These are phyloP conservation scores for Macaranga tanarius DNA, from an alignment of 441 rosid genomes.

Conservation along the genomic window DNA sequence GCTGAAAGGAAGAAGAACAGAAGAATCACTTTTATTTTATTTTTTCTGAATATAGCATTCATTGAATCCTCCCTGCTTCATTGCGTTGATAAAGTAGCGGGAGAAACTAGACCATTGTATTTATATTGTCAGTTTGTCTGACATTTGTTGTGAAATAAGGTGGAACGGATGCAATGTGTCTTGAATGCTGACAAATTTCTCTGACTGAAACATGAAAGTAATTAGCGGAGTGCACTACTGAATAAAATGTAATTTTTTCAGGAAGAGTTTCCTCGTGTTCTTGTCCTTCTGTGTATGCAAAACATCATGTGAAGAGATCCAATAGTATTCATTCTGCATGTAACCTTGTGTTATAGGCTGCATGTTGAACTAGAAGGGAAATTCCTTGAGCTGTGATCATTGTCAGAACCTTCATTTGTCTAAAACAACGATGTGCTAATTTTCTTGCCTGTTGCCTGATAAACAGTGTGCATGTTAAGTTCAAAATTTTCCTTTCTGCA, in stretches of 20 bases:
- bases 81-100: background rate
- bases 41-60: background rate
- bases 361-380: background rate
- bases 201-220: background rate
- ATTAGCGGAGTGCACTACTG: background rate
- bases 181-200: background rate
- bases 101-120: background rate
- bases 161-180: too few relatives aligned
- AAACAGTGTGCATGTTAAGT: conserved; percentile 76
- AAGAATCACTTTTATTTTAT: background rate
- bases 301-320: background rate
- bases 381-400: background rate
- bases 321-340: background rate
- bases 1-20: background rate
- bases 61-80: background rate
- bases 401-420: background rate
- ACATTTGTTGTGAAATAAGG: background rate
- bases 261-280: too few relatives aligned
- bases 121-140: background rate
- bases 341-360: background rate
- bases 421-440: conserved; percentile 13
- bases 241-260: background rate
- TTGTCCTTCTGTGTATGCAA: too few relatives aligned
- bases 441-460: conserved; percentile 21
- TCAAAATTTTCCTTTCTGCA: conserved; percentile 90